A percentile compares a stretch with the other conserved stretches of the same genome.
Evolutionary conservation across 805 yeast genomes (phyloP).

Genomic region (Wickerhamomyces tratensis): DNA sequence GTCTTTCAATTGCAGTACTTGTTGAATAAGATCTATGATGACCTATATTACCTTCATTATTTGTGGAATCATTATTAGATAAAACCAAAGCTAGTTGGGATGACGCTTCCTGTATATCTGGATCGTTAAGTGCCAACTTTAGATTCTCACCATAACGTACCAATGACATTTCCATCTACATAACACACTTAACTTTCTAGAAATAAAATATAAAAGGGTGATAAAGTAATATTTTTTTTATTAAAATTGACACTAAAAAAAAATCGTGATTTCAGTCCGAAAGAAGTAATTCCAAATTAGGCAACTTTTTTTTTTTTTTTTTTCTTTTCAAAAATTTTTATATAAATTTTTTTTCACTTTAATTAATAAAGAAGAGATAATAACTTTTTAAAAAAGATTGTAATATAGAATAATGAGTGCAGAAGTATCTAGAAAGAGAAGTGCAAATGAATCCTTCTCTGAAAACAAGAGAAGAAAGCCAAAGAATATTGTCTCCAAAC

Average conservation of each 20-base stretch:
- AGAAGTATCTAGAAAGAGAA: conserved; percentile 1
- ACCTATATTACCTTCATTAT: too few relatives aligned
- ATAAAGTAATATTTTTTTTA: too few relatives aligned
- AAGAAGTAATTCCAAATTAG: not conserved
- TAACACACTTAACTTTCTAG: too few relatives aligned
- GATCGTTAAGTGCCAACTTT: not conserved
- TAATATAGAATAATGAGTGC: not conserved
- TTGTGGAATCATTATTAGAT: not conserved
- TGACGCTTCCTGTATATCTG: not conserved
- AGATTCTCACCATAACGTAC: not conserved
- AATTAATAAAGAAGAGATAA: too few relatives aligned
- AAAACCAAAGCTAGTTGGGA: not conserved
- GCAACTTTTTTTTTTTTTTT: not conserved
- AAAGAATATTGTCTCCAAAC: conserved; percentile 10
- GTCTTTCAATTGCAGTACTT: not conserved
- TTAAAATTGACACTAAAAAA: too few relatives aligned
- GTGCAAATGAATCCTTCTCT: not conserved
- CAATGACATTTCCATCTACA: not conserved
- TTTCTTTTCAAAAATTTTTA: too few relatives aligned
- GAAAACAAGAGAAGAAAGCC: conserved; percentile 1
- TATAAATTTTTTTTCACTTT: too few relatives aligned
- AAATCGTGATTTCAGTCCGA: not conserved
- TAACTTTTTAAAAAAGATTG: too few relatives aligned
- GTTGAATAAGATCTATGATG: not conserved
- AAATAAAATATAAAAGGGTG: too few relatives aligned